Conservation (phyloP, 1,139 yeast species). For the Arxiozyma heterogenica region DNA sequence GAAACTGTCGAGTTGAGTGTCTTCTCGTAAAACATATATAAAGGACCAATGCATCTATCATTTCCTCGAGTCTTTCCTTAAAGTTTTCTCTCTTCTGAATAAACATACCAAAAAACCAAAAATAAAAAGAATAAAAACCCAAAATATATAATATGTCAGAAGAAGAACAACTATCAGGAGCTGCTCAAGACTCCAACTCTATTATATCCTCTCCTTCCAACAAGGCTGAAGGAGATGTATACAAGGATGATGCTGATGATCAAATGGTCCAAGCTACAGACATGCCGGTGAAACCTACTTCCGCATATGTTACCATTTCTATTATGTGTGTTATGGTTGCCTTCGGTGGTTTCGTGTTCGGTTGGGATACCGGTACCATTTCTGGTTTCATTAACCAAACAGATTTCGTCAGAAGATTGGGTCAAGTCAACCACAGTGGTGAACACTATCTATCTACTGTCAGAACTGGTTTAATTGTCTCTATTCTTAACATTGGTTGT, state of each 20-base stretch:
- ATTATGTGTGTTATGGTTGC: conserved; percentile 13
- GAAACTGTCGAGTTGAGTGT: background rate
- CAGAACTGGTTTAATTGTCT: conserved; percentile 13
- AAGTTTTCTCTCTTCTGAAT: background rate
- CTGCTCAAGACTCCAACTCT: conserved; percentile 16
- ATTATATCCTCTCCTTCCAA: conserved; percentile 17
- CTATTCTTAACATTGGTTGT: conserved; percentile 14
- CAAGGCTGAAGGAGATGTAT: conserved; percentile 17
- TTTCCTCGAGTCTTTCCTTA: background rate
- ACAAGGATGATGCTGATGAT: conserved; percentile 10
- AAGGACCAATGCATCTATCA: background rate
- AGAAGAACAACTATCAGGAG: conserved; percentile 6
- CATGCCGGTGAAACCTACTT: conserved; percentile 17
- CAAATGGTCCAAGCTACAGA: conserved; percentile 11
- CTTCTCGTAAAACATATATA: background rate
- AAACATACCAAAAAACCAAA: no score
- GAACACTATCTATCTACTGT: conserved; percentile 10
- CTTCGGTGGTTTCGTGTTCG: conserved; percentile 15
- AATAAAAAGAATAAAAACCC: background rate
- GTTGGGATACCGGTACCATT: conserved; percentile 17
- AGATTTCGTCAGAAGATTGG: conserved; percentile 13
- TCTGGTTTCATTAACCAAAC: conserved; percentile 12
- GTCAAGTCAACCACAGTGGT: conserved; percentile 8
- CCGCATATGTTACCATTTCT: conserved; percentile 42
- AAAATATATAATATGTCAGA: conserved; percentile 2